Percentiles rank a stretch among this genome's conserved stretches.
Conservation (phyloP, 1,139 yeast genomes). For the Groenewaldozyma sp. region DNA sequence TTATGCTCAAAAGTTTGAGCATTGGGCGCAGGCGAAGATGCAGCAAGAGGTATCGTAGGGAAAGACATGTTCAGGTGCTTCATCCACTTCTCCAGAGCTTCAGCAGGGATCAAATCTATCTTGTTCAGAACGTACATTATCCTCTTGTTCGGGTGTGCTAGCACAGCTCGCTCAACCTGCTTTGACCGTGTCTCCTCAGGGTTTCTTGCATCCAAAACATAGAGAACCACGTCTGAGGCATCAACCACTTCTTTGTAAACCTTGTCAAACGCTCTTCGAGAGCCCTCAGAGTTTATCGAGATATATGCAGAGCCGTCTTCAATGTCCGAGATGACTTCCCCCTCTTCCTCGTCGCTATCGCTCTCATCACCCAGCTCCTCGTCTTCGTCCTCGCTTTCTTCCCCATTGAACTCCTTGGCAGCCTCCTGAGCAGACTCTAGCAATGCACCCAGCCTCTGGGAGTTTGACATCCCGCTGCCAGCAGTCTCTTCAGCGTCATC, state of each 20-base stretch:
- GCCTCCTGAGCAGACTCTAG: conserved; percentile 86
- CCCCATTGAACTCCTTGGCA: conserved; percentile 54
- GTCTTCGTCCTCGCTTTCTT: conserved; percentile 28
- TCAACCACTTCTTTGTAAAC: conserved; percentile 82
- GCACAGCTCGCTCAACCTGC: conserved; percentile 82
- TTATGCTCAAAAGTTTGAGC: conserved; percentile 68
- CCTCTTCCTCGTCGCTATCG: conserved; percentile 36
- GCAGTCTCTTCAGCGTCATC: conserved; percentile 32
- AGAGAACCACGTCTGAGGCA: conserved; percentile 79
- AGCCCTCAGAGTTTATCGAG: conserved; percentile 33
- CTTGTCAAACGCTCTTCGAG: conserved; percentile 65
- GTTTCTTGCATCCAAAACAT: conserved; percentile 94
- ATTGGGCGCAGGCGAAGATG: conserved; percentile 45
- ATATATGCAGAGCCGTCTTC: conserved; percentile 35
- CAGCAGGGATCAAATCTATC: conserved; percentile 84
- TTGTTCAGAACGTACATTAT: conserved; percentile 80
- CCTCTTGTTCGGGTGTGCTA: conserved; percentile 74
- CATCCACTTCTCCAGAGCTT: conserved; percentile 77
- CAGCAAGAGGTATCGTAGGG: conserved; percentile 82
- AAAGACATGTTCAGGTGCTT: conserved; percentile 68
- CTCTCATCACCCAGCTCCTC: conserved; percentile 27
- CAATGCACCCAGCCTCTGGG: conserved; percentile 67
- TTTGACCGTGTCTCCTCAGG: conserved; percentile 93
- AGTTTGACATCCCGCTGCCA: conserved; percentile 26
- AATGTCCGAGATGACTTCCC: conserved; percentile 26